Evolutionary conservation across 2,329 filamentous ascomycete species (phyloP).

Genomic region (Onygena corvina): DNA sequence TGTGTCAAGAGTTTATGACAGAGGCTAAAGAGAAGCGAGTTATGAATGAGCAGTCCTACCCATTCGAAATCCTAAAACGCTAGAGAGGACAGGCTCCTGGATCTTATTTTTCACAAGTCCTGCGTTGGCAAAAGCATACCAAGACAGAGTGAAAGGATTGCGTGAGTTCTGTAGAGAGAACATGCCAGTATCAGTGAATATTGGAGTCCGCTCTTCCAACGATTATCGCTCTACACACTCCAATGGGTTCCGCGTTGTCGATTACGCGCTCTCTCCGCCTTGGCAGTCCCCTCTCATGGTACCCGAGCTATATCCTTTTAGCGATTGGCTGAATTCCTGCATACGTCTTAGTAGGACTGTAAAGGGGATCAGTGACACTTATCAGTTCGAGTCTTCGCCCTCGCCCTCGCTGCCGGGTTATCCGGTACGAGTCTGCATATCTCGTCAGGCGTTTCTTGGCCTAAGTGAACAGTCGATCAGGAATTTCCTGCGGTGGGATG

Average conservation of each 20-base stretch:
- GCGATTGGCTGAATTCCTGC: slow-evolving; percentile 11
- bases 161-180: slow-evolving; percentile 13
- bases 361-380: background rate
- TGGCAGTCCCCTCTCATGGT: slow-evolving; percentile 14
- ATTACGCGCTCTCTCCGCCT: slow-evolving; percentile 17
- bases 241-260: slow-evolving; percentile 11
- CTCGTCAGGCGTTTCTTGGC: slow-evolving; percentile 7
- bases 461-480: slow-evolving; percentile 10
- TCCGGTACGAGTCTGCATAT: slow-evolving; percentile 15
- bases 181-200: too few species aligned
- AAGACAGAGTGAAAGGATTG: slow-evolving; percentile 13
- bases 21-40: background rate
- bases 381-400: background rate
- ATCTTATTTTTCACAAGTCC: slow-evolving; percentile 17
- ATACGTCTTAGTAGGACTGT: slow-evolving; percentile 15
- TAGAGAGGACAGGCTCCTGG: slow-evolving; percentile 16
- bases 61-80: slow-evolving; percentile 13
- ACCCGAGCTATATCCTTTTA: slow-evolving; percentile 16
- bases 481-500: slow-evolving; percentile 15
- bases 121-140: slow-evolving; percentile 16
- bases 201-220: too few species aligned
- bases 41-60: slow-evolving; percentile 16
- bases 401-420: slow-evolving; percentile 6
- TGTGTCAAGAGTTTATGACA: background rate
- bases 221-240: too few species aligned